Percentiles rank a stretch among this genome's conserved stretches.
These are phyloP conservation scores for Pseudozyma pruni DNA, from an alignment of 1,284 basidiomycete species.

Conservation along the genomic window DNA sequence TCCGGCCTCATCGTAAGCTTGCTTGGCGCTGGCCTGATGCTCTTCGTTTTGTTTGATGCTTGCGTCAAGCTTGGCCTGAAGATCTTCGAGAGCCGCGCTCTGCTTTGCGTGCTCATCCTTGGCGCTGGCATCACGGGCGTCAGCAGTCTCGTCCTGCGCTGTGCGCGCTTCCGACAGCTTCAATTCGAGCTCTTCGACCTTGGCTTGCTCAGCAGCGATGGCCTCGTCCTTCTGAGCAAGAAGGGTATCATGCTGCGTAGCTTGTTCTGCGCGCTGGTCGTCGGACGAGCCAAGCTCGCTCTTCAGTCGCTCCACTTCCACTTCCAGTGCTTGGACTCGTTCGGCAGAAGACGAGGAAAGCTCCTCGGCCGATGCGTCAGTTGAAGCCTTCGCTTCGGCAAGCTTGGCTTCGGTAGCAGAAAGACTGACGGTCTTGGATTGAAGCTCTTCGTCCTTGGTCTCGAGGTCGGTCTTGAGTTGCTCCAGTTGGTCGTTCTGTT, in stretches of 20 bases:
- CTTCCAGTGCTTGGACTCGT: slow-evolving; percentile 36
- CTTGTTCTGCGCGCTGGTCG: slow-evolving; percentile 19
- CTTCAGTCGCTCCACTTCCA: slow-evolving; percentile 28
- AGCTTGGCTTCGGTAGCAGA: slow-evolving; percentile 49
- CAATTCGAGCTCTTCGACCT: slow-evolving; percentile 22
- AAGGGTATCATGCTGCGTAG: slow-evolving; percentile 11
- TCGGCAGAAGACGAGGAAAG: neutral
- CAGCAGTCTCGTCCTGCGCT: slow-evolving; percentile 16
- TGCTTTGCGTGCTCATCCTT: slow-evolving; percentile 12
- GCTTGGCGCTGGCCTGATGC: slow-evolving; percentile 17
- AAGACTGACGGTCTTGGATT: slow-evolving; percentile 48
- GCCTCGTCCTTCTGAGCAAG: slow-evolving; percentile 29
- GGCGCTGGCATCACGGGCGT: slow-evolving; percentile 16
- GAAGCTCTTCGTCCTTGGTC: slow-evolving; percentile 50
- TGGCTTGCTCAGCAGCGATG: slow-evolving; percentile 23
- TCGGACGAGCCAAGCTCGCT: slow-evolving; percentile 14
- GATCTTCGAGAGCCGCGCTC: slow-evolving; percentile 18
- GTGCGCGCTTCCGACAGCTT: slow-evolving; percentile 25
- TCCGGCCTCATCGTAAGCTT: slow-evolving; percentile 26
- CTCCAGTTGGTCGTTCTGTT: slow-evolving; percentile 47
- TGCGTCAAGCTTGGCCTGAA: slow-evolving; percentile 19
- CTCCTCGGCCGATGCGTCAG: slow-evolving; percentile 4
- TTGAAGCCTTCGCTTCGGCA: slow-evolving; percentile 10
- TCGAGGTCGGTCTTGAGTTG: slow-evolving; percentile 50
- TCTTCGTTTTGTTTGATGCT: slow-evolving; percentile 32